These are phyloP conservation scores for Daldinia vernicosa DNA, from an alignment of 495 filamentous ascomycete species.

Conservation along the genomic window DNA sequence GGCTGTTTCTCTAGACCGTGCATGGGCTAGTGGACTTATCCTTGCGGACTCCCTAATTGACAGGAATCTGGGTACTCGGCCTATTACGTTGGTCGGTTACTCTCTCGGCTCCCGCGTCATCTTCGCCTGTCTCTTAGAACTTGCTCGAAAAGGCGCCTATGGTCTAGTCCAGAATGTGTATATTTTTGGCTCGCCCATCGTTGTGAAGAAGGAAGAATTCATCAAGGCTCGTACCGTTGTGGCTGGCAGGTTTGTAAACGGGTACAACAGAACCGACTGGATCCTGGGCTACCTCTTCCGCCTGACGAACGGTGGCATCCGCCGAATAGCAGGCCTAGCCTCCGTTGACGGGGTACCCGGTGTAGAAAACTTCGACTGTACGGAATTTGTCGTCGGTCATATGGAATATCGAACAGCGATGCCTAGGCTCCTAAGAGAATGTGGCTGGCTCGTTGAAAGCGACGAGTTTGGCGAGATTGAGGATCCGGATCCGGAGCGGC, in stretches of 20 bases:
- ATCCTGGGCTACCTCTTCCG: conserved; percentile 98
- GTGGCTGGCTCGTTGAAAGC: conserved; percentile 86
- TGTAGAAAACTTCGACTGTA: conserved; percentile 90
- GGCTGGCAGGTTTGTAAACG: conserved; percentile 91
- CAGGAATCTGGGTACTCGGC: conserved; percentile 87
- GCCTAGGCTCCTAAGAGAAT: conserved; percentile 81
- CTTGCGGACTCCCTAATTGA: conserved; percentile 94
- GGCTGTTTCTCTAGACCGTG: conserved; percentile 91
- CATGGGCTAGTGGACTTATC: conserved; percentile 88
- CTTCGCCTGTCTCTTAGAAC: conserved; percentile 88
- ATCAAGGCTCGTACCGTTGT: conserved; percentile 81
- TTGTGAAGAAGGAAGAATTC: conserved; percentile 93
- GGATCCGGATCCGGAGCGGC: conserved; percentile 95
- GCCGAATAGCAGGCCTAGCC: conserved; percentile 88
- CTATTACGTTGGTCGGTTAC: conserved; percentile 95
- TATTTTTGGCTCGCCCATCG: conserved; percentile 89
- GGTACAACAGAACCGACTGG: conserved; percentile 95
- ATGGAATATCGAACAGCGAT: conserved; percentile 97
- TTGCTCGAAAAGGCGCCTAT: conserved; percentile 85
- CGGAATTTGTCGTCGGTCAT: conserved; percentile 86
- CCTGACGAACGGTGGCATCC: conserved; percentile 90
- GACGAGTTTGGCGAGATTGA: conserved; percentile 98
- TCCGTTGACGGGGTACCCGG: conserved; percentile 78
- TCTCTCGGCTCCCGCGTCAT: conserved; percentile 93
- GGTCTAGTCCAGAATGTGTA: conserved; percentile 96